Evolutionary conservation across 2,329 filamentous ascomycete genomes (phyloP).

Genomic region (Coleophoma eucalyptorum): DNA sequence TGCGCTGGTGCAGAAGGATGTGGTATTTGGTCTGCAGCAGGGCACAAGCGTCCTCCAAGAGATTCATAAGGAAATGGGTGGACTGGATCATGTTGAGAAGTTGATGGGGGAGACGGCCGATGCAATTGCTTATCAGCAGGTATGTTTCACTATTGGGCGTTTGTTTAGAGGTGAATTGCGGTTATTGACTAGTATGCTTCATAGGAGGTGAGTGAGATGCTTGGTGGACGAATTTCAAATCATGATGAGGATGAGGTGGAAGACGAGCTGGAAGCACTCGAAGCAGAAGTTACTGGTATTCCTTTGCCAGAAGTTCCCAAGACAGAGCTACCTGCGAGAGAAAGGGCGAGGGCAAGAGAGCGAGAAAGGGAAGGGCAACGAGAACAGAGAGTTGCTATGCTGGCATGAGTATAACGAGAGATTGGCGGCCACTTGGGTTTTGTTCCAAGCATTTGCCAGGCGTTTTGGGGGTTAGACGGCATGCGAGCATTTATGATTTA

Average conservation of each 20-base stretch:
- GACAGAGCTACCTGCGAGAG: conserved; percentile 16
- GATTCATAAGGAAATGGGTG: conserved; percentile 95
- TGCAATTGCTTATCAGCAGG: conserved; percentile 86
- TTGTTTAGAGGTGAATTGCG: background rate
- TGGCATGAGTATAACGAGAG: conserved; percentile 15
- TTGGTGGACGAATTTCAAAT: conserved; percentile 83
- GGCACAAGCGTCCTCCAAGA: conserved; percentile 85
- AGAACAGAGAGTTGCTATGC: conserved; percentile 19
- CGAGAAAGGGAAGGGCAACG: conserved; percentile 16
- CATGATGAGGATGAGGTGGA: conserved; percentile 98
- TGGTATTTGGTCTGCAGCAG: conserved; percentile 87
- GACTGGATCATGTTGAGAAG: conserved; percentile 90
- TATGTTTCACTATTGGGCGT: conserved; percentile 32
- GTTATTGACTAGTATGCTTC: conserved; percentile 1
- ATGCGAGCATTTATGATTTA: background rate
- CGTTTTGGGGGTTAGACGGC: conserved; percentile 13
- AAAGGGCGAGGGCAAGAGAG: conserved; percentile 21
- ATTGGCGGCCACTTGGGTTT: background rate
- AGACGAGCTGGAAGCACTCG: conserved; percentile 83
- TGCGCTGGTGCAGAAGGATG: conserved; percentile 93
- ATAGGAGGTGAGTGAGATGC: conserved; percentile 88
- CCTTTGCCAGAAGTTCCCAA: conserved; percentile 25
- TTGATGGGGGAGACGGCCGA: conserved; percentile 91
- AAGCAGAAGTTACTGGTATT: conserved; percentile 52
- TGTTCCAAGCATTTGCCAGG: conserved; percentile 19